Conservation (phyloP, 495 filamentous ascomycete genomes). For the Aspergillus conjunctus region DNA sequence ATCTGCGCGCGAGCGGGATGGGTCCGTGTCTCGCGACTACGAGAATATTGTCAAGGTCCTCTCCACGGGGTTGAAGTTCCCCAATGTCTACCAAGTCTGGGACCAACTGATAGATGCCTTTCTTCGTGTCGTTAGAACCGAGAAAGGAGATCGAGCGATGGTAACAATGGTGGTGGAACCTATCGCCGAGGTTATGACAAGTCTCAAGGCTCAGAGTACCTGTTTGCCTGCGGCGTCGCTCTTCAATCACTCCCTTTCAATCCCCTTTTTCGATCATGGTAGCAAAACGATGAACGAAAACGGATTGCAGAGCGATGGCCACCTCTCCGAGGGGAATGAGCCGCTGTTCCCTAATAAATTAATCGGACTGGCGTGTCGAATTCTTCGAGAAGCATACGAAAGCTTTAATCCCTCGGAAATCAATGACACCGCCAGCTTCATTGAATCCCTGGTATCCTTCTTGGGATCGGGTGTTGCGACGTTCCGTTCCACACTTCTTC, state of each 20-base stretch:
- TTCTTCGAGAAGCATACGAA: slow-evolving; percentile 36
- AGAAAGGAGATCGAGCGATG: slow-evolving; percentile 66
- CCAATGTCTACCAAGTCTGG: slow-evolving; percentile 55
- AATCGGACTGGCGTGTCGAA: slow-evolving; percentile 29
- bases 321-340: background rate
- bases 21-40: slow-evolving; percentile 58
- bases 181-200: slow-evolving; percentile 54
- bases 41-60: slow-evolving; percentile 70
- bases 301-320: background rate
- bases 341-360: slow-evolving; percentile 34
- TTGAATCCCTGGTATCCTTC: slow-evolving; percentile 46
- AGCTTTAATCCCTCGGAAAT: slow-evolving; percentile 29
- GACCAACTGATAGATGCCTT: slow-evolving; percentile 60
- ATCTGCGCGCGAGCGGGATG: slow-evolving; percentile 47
- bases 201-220: slow-evolving; percentile 22
- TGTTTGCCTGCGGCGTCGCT: slow-evolving; percentile 38
- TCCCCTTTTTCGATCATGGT: slow-evolving; percentile 32
- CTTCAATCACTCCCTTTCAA: slow-evolving; percentile 37
- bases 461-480: slow-evolving; percentile 34
- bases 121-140: slow-evolving; percentile 57
- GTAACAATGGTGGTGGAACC: slow-evolving; percentile 69
- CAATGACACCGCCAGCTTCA: slow-evolving; percentile 34
- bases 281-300: background rate
- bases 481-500: slow-evolving; percentile 37
- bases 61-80: slow-evolving; percentile 58